Evolutionary conservation across 169 alveolate genomes (phyloP).

Genomic region (Amoebophrya sp.): DNA sequence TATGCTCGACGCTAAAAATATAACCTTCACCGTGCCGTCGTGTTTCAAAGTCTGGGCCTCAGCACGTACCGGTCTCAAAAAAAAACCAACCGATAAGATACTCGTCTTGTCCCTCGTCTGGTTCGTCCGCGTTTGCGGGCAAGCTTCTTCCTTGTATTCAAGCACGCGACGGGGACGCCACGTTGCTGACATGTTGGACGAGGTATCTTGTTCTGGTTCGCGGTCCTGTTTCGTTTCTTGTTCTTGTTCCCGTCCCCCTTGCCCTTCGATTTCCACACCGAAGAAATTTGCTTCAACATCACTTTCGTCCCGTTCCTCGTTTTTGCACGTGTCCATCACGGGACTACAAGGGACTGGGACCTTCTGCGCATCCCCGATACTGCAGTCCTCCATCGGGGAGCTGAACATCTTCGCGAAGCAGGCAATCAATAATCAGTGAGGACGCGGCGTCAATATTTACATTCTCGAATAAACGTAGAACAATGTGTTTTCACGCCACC

Average conservation of each 20-base stretch:
- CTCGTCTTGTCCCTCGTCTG: no score
- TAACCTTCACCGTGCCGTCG: no score
- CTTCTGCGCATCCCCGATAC: neutral
- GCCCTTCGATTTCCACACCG: no score
- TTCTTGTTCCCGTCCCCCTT: neutral
- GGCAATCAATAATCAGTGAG: neutral
- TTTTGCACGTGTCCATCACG: neutral
- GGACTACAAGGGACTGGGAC: neutral
- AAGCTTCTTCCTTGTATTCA: no score
- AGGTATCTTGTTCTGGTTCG: neutral
- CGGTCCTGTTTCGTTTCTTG: neutral
- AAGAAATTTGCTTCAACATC: no score
- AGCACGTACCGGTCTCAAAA: no score
- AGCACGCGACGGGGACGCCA: neutral
- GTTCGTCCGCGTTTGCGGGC: no score
- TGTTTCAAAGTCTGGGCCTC: no score
- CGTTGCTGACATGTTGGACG: neutral
- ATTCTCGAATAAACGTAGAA: neutral
- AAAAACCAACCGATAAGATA: no score
- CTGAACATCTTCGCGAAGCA: no score
- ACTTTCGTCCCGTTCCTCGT: neutral
- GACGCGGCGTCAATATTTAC: neutral
- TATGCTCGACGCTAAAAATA: no score
- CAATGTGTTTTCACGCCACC: neutral
- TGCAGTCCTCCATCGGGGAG: neutral